Evolutionary conservation across 2,329 filamentous ascomycete species (phyloP).

Genomic region (Penicillium sp.): DNA sequence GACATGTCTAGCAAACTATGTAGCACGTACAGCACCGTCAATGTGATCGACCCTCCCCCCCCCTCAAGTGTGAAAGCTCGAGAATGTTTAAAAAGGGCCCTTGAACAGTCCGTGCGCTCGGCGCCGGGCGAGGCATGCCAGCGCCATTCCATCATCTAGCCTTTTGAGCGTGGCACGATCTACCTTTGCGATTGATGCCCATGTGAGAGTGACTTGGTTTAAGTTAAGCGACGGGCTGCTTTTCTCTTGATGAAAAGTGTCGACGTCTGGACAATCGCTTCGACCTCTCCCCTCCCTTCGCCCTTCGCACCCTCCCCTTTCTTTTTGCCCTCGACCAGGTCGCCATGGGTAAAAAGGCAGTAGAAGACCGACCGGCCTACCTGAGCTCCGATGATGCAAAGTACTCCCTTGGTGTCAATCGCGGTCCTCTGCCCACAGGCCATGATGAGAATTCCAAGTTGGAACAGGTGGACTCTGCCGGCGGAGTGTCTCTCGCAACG

Average conservation of each 20-base stretch:
- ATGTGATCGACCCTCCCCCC: no score
- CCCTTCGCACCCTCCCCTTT: background rate
- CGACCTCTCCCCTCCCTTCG: constrained; percentile 1
- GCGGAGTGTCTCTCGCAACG: constrained; percentile 24
- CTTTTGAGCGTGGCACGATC: background rate
- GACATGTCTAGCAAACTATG: background rate
- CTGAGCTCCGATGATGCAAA: constrained; percentile 24
- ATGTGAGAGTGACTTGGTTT: no score
- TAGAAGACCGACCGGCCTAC: constrained; percentile 23
- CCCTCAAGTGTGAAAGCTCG: background rate
- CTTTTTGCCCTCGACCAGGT: background rate
- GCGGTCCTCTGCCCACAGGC: constrained; percentile 22
- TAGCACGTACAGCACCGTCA: background rate
- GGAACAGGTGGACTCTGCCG: constrained; percentile 24
- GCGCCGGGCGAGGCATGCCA: no score
- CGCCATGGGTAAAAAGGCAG: constrained; percentile 19
- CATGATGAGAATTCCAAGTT: constrained; percentile 17
- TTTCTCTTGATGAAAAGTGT: background rate
- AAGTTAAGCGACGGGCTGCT: no score
- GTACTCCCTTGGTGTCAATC: constrained; percentile 26
- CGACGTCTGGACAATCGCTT: no score
- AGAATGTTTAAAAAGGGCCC: background rate
- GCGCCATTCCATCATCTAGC: background rate
- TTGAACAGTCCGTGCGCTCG: background rate
- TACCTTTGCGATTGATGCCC: no score